phyloP scores from a whole-genome alignment of 352 stramenopile genomes.

The Globisporangium spinosum region DNA sequence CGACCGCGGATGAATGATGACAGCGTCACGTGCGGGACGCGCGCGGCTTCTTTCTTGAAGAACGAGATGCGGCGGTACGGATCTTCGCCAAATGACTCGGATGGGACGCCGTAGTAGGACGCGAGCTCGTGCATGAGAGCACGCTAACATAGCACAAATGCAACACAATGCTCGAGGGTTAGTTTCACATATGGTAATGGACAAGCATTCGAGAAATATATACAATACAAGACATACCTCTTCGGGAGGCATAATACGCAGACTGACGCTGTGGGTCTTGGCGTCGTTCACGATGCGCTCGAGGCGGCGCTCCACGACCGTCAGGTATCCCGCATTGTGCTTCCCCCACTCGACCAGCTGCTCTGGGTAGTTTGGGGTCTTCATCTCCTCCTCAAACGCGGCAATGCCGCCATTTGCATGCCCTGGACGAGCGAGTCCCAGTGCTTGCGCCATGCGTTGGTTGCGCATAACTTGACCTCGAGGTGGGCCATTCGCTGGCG shows the following conservation, averaged over 20 bases:
- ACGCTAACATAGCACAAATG: conserved; percentile 27
- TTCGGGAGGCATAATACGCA: conserved; percentile 68
- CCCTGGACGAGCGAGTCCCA: conserved; percentile 48
- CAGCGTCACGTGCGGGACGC: conserved; percentile 49
- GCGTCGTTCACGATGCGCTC: conserved; percentile 67
- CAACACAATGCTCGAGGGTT: not conserved
- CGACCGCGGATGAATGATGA: conserved; percentile 45
- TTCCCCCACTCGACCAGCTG: conserved; percentile 73
- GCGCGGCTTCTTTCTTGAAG: conserved; percentile 61
- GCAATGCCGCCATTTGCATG: conserved; percentile 31
- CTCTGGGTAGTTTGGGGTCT: conserved; percentile 56
- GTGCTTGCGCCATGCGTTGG: conserved; percentile 56
- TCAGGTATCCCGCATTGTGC: conserved; percentile 60
- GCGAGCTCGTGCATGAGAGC: conserved; percentile 73
- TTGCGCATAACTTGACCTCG: conserved; percentile 61
- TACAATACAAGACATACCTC: conserved; percentile 25
- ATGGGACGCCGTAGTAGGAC: conserved; percentile 57
- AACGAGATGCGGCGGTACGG: conserved; percentile 66
- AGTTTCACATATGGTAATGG: not conserved
- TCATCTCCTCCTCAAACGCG: conserved; percentile 76
- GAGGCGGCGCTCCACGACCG: conserved; percentile 68
- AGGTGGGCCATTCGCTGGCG: conserved; percentile 27
- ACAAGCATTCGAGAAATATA: conserved; percentile 7
- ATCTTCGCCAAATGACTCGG: conserved; percentile 76
- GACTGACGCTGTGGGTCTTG: conserved; percentile 67